These are phyloP conservation scores for Geosmithia flava DNA, from an alignment of 2,329 filamentous ascomycete species.

Conservation along the genomic window DNA sequence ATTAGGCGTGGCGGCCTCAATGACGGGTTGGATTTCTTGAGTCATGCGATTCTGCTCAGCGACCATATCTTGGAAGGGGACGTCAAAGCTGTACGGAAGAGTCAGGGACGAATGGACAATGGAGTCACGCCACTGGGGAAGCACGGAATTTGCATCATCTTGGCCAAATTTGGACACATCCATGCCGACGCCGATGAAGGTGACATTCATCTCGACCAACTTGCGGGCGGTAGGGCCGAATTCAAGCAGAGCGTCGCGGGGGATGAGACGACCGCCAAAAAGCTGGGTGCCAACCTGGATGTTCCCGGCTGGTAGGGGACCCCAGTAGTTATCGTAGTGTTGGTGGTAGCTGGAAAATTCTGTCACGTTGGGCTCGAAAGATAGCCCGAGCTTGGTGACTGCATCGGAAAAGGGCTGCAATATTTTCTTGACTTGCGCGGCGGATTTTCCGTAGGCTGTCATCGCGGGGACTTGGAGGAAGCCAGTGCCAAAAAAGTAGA, in stretches of 20 bases:
- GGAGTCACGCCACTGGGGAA: slow-evolving; percentile 26
- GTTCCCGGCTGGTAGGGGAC: slow-evolving; percentile 10
- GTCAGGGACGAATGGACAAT: slow-evolving; percentile 16
- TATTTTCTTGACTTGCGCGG: slow-evolving; percentile 21
- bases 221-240: slow-evolving; percentile 5
- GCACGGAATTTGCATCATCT: slow-evolving; percentile 17
- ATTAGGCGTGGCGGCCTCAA: slow-evolving; percentile 20
- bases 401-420: slow-evolving; percentile 24
- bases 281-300: slow-evolving; percentile 11
- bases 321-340: slow-evolving; percentile 10
- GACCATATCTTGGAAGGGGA: slow-evolving; percentile 14
- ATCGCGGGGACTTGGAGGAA: slow-evolving; percentile 29
- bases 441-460: slow-evolving; percentile 30
- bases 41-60: slow-evolving; percentile 17
- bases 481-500: slow-evolving; percentile 28
- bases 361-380: slow-evolving; percentile 13
- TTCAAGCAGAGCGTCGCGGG: slow-evolving; percentile 3
- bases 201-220: slow-evolving; percentile 10
- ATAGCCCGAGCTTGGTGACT: slow-evolving; percentile 7
- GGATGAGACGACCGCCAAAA: slow-evolving; percentile 11
- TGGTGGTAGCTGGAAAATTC: slow-evolving; percentile 16
- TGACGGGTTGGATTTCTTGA: slow-evolving; percentile 7
- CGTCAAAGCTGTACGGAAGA: slow-evolving; percentile 14
- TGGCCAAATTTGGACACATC: slow-evolving; percentile 12
- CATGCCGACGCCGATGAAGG: slow-evolving; percentile 14